Evolutionary conservation across 176 grass and related monocot species (phyloP).

Genomic region (Alloteropsis semialata): DNA sequence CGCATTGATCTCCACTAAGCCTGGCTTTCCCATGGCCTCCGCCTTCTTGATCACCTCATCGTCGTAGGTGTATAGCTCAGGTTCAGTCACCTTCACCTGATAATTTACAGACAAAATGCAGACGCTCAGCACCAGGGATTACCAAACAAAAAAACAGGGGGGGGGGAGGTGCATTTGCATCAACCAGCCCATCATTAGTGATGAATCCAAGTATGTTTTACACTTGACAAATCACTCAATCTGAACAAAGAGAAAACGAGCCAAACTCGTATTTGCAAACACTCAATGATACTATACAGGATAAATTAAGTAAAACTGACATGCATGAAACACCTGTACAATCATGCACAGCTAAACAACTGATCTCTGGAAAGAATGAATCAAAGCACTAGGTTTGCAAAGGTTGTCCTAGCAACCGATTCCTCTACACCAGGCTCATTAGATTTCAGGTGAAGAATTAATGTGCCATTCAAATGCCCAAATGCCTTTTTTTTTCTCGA

Average conservation of each 20-base stretch:
- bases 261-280: background rate
- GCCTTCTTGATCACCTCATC: slow-evolving; percentile 93
- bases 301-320: background rate
- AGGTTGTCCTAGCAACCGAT: background rate
- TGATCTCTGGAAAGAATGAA: background rate
- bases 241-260: background rate
- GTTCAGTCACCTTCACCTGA: slow-evolving; percentile 62
- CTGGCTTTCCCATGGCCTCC: slow-evolving; percentile 87
- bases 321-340: background rate
- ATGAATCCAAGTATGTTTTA: background rate
- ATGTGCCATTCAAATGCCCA: background rate
- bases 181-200: background rate
- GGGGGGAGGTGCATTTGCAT: too few species aligned
- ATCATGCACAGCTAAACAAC: background rate
- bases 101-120: background rate
- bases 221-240: background rate
- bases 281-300: background rate
- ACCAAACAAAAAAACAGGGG: background rate
- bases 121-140: background rate
- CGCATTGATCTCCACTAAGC: slow-evolving; percentile 69
- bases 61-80: slow-evolving; percentile 84
- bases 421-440: background rate
- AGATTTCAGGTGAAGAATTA: background rate
- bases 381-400: background rate
- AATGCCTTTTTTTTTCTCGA: too few species aligned